phyloP scores from a whole-genome alignment of 805 yeast genomes.

The Pichia californica region DNA sequence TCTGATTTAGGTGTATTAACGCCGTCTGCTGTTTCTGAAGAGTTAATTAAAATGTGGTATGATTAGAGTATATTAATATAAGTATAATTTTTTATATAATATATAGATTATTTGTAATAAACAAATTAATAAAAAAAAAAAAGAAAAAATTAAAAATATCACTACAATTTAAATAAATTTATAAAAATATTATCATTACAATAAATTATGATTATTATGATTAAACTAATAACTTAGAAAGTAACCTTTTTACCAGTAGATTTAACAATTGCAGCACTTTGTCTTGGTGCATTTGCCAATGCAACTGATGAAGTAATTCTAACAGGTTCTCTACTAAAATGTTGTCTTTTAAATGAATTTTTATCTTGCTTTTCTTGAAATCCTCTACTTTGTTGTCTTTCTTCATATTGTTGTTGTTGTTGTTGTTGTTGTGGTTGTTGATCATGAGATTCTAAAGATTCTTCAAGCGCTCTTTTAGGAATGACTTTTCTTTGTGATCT shows the following conservation, averaged over 20 bases:
- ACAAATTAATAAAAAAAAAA: neutral
- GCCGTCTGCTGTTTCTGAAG: slow-evolving; percentile 98
- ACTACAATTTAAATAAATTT: no score
- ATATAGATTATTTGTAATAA: neutral
- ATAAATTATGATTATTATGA: no score
- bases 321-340: slow-evolving; percentile 28
- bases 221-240: slow-evolving; percentile 46
- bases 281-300: slow-evolving; percentile 82
- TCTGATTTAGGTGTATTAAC: slow-evolving; percentile 96
- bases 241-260: slow-evolving; percentile 84
- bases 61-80: slow-evolving; percentile 39
- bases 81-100: neutral
- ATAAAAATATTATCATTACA: no score
- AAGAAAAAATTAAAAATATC: no score
- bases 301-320: slow-evolving; percentile 77
- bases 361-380: slow-evolving; percentile 25
- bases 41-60: slow-evolving; percentile 95
- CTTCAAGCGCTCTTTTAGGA: slow-evolving; percentile 10
- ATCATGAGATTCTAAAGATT: neutral
- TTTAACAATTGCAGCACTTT: slow-evolving; percentile 79
- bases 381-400: slow-evolving; percentile 12
- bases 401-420: neutral
- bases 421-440: no score
- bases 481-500: slow-evolving; percentile 46
- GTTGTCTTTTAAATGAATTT: slow-evolving; percentile 9